A percentile compares a stretch with the other conserved stretches of the same genome.
Conservation (phyloP, 2,329 filamentous ascomycete genomes). For the Colletotrichum tanaceti region DNA sequence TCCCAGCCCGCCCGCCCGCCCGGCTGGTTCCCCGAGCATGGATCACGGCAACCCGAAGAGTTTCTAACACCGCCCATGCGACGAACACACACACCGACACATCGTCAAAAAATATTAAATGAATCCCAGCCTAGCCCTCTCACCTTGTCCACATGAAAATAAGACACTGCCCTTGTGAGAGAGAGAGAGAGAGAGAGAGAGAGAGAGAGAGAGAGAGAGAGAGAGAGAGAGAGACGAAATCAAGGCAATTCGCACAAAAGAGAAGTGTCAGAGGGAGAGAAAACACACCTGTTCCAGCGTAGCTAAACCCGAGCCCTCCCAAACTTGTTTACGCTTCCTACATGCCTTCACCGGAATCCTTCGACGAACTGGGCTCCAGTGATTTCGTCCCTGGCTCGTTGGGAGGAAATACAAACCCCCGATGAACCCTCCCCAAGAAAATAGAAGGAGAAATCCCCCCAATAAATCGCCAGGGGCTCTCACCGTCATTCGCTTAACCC, state of each 20-base stretch:
- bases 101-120: not conserved
- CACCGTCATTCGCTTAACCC: constrained; percentile 23
- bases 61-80: constrained; percentile 14
- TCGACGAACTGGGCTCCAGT: not conserved
- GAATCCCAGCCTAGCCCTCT: constrained; percentile 1
- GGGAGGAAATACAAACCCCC: not conserved
- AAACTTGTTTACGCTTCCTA: not conserved
- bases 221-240: not conserved
- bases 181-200: not conserved
- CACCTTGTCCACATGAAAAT: constrained; percentile 21
- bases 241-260: constrained; percentile 4
- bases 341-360: not conserved
- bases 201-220: not conserved
- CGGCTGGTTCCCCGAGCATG: not conserved
- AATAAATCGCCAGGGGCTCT: constrained; percentile 20
- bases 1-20: constrained; percentile 2
- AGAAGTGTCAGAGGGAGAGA: not conserved
- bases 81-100: constrained; percentile 12
- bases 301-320: not conserved
- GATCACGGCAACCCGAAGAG: not conserved
- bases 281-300: not conserved
- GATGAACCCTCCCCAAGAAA: not conserved
- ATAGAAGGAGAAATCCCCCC: too few species aligned
- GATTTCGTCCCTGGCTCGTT: not conserved
- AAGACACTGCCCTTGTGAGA: not conserved